Evolutionary conservation across 2,329 filamentous ascomycete species (phyloP).

Genomic region (Cladophialophora carrionii): DNA sequence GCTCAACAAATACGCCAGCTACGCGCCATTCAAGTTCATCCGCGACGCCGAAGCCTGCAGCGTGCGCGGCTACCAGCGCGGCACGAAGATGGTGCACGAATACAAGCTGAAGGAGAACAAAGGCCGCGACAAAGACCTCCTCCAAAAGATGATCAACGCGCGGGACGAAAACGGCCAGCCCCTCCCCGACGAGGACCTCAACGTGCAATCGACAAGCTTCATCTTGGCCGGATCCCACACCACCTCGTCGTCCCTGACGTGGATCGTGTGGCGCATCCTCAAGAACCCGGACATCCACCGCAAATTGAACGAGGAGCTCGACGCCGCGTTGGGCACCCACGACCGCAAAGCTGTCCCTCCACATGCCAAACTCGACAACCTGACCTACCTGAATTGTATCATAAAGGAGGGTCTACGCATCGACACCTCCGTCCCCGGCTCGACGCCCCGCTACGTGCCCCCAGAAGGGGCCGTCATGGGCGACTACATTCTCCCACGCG

Average conservation of each 20-base stretch:
- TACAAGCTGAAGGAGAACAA: constrained; percentile 17
- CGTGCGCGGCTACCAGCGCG: constrained; percentile 14
- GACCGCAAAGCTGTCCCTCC: neutral
- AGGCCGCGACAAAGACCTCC: constrained; percentile 12
- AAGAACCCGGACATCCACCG: constrained; percentile 3
- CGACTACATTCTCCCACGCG: neutral
- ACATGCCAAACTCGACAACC: constrained; percentile 12
- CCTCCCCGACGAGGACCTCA: constrained; percentile 12
- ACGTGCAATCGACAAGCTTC: constrained; percentile 20
- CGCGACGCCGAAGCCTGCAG: constrained; percentile 20
- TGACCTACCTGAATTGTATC: constrained; percentile 17
- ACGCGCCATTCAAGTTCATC: constrained; percentile 18
- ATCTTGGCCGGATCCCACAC: constrained; percentile 20
- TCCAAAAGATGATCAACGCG: constrained; percentile 22
- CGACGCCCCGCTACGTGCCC: constrained; percentile 20
- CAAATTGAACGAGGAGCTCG: constrained; percentile 9
- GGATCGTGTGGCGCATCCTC: constrained; percentile 24
- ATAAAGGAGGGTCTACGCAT: constrained; percentile 18
- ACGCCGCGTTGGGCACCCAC: neutral
- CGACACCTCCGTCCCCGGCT: constrained; percentile 20
- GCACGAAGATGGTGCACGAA: constrained; percentile 19
- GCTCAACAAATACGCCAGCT: constrained; percentile 19
- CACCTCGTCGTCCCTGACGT: constrained; percentile 18
- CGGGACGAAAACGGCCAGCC: constrained; percentile 9
- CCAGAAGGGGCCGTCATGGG: constrained; percentile 1